Evolutionary conservation across 75 land plant genomes (phyloP), one percentile per base, ranked within the genome.

Genomic region (Cunninghamia lanceolata): DNA sequence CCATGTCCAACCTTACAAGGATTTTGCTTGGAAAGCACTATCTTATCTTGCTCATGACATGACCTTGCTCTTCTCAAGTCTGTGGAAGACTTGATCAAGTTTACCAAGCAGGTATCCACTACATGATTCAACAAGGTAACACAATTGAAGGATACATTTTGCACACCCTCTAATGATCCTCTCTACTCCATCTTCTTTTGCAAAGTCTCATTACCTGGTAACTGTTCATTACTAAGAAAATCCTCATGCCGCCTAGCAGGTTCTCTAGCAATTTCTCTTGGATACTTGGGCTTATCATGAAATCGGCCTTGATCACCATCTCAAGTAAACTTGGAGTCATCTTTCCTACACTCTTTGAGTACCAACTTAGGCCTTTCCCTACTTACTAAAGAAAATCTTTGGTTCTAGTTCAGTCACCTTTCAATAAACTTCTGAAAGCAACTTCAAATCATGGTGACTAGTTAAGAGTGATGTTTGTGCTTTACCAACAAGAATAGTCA

Each of bases 201-300:
- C 88, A 96, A 84, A 7, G 84, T 88, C 86, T 91, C 96, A 4
- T 86, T 87, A 59, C 92, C 94, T 14, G 88, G 92, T 85, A 96
- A 87, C 17, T 85, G 92, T 66, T 75, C 84, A 47, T 66, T 85
- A 19, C 76, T 47, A 43, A 34, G 25, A 63, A 75, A 87, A 76
- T 92, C 91, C 77, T 87, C 89, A 45, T 86, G 85, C 84, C 82
- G 34, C 82, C 87, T 87, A 3, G 96, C 93, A 52, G 91, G 89
- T 46, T 90, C 92, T 73, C 90, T 92, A 8, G 96, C 95, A 76
- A 95, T 92, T 86, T 93, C 93, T 85, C 94, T 91, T 63, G 96
- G 88, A 86, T 93, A 91, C 85, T 85, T 89, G 14, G 87, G 81
- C 14, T 84, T 85, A 39, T 88, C 79, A 42, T 80, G 87, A 2